Conservation (phyloP, 768 basidiomycete species). For the Suillus subluteus region DNA sequence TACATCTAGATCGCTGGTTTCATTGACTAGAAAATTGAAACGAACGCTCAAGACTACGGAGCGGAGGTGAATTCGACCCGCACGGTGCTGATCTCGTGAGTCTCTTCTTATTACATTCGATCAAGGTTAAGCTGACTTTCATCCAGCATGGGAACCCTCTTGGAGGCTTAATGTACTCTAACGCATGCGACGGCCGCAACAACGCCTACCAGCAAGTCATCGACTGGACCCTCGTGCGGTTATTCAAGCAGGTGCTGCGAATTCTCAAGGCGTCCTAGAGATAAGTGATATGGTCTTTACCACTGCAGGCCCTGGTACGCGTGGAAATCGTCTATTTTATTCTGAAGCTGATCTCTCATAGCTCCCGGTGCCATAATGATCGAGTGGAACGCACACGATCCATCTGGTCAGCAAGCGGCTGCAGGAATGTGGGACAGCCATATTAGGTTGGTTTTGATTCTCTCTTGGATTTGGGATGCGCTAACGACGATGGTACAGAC, state of each 20-base stretch:
- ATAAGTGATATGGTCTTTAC: constrained; percentile 68
- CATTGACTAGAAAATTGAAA: not conserved
- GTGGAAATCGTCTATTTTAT: not conserved
- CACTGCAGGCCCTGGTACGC: constrained; percentile 52
- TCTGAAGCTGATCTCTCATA: constrained; percentile 19
- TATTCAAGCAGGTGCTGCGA: constrained; percentile 51
- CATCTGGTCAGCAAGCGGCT: constrained; percentile 50
- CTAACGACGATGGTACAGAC: constrained; percentile 17
- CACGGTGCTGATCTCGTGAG: constrained; percentile 66
- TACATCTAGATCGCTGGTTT: constrained; percentile 40
- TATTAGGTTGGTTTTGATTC: constrained; percentile 34
- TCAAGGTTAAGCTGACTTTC: constrained; percentile 17
- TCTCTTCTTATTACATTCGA: too few species aligned
- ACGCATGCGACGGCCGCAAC: too few species aligned
- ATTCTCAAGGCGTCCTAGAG: constrained; percentile 56
- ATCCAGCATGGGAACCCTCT: too few species aligned
- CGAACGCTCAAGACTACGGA: too few species aligned
- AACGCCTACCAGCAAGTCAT: too few species aligned
- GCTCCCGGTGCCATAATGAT: constrained; percentile 50
- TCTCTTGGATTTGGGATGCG: constrained; percentile 13
- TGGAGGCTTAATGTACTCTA: too few species aligned
- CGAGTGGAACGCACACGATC: constrained; percentile 65
- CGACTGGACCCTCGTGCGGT: constrained; percentile 38
- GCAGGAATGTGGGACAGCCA: constrained; percentile 58
- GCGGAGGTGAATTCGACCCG: constrained; percentile 48